A percentile compares a stretch with the other conserved stretches of the same genome.
Evolutionary conservation across 179 eudicot genomes (phyloP).

Genomic region (Silene noctiflora): DNA sequence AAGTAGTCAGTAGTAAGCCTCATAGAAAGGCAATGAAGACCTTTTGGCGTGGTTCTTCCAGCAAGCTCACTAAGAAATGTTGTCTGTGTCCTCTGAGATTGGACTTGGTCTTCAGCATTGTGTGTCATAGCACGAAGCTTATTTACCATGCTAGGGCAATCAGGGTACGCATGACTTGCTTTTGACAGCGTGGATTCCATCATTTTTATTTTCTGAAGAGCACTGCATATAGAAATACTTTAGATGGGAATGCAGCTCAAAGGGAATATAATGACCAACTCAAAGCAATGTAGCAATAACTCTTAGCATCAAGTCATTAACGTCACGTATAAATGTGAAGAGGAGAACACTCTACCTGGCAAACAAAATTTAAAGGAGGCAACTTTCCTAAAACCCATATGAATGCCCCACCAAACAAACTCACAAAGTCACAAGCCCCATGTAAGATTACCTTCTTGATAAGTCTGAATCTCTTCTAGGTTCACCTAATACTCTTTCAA

Average conservation of each 20-base stretch:
- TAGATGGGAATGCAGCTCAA: constrained; percentile 4
- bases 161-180: constrained; percentile 69
- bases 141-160: constrained; percentile 68
- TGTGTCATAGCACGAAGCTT: constrained; percentile 86
- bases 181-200: constrained; percentile 72
- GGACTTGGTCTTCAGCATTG: constrained; percentile 79
- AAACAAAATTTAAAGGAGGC: not conserved
- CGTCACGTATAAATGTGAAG: not conserved
- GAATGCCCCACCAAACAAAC: not conserved
- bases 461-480: constrained; percentile 65
- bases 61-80: constrained; percentile 73
- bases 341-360: not conserved
- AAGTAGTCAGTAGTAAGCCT: constrained; percentile 79
- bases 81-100: constrained; percentile 55
- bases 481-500: constrained; percentile 66
- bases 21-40: constrained; percentile 99
- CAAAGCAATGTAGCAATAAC: constrained; percentile 10
- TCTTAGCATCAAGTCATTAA: not conserved
- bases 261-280: not conserved
- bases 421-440: not conserved
- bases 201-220: constrained; percentile 55
- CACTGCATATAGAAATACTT: constrained; percentile 37
- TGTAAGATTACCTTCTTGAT: constrained; percentile 55
- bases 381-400: not conserved
- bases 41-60: constrained; percentile 94